These are phyloP conservation scores for Phytophthora nicotianae DNA, from an alignment of 352 stramenopile species.

Conservation along the genomic window DNA sequence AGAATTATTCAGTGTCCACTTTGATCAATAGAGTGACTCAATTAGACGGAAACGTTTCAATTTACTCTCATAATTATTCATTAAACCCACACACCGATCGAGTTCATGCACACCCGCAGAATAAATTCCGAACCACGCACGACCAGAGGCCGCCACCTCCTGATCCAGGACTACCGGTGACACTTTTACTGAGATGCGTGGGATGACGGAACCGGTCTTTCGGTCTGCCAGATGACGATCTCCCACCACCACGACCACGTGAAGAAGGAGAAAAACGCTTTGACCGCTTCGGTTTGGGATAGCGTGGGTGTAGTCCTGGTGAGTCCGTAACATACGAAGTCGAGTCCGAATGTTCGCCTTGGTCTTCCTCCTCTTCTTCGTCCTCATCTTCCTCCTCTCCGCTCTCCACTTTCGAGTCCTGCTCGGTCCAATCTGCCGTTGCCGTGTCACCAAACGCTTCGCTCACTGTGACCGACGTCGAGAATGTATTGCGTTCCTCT, in stretches of 20 bases:
- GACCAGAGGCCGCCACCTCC: slow-evolving; percentile 26
- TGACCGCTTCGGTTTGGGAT: slow-evolving; percentile 19
- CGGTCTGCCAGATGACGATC: slow-evolving; percentile 4
- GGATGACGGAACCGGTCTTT: slow-evolving; percentile 30
- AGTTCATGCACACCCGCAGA: slow-evolving; percentile 36
- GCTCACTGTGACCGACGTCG: slow-evolving; percentile 77
- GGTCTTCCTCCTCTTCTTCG: slow-evolving; percentile 30
- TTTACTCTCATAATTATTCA: slow-evolving; percentile 20
- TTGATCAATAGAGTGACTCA: no score
- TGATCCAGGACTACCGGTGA: slow-evolving; percentile 16
- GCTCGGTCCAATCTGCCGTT: slow-evolving; percentile 31
- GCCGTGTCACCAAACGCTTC: slow-evolving; percentile 69
- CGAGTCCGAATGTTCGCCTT: slow-evolving; percentile 30
- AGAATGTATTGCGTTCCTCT: slow-evolving; percentile 84
- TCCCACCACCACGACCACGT: slow-evolving; percentile 19
- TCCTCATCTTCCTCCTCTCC: slow-evolving; percentile 39
- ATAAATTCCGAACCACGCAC: slow-evolving; percentile 32
- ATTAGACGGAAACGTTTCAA: no score
- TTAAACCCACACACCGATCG: slow-evolving; percentile 7
- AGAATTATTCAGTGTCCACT: no score
- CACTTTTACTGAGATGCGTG: slow-evolving; percentile 25
- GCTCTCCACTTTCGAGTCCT: slow-evolving; percentile 25
- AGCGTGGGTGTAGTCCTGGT: slow-evolving; percentile 25
- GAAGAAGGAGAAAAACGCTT: slow-evolving; percentile 25
- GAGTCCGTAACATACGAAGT: slow-evolving; percentile 36